Base-by-base conservation (phyloP, 1,139 yeast genomes). In the Hemisphaericaspora xylofermentans region DNA sequence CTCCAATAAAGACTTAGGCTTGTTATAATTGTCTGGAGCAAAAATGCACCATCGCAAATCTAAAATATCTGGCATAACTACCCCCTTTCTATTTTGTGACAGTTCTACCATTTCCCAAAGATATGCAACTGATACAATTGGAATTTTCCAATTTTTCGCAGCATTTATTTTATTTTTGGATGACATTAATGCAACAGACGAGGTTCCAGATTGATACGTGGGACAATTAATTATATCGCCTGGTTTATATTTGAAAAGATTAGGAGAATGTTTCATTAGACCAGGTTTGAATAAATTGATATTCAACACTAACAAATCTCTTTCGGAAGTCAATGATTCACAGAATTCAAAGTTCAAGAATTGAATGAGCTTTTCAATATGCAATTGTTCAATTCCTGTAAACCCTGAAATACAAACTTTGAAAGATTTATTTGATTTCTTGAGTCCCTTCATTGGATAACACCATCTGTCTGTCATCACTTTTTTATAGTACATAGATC, bases 311-410 rank as follows among this genome's bases (percentile, higher is more conserved):
- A 89, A 63, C 14, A 88, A 52, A 55, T 87, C 89, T 30, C 88
- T 68, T 9, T 73, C 65, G 15, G 74, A 61, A 6, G 79, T 76
- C 42, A 89, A 66, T 3, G 76, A 68, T 3, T 76, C 76, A 48
- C 75, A 63, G 46, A 76, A 63, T 40, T 69, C 61, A 58, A 82
- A 70, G 10, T 87, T 68, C 62, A 81, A 51, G n/a, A 68, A 58
- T 28, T 64, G 54, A 10, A 88, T 67, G 39, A 91, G 66, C 52
- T 85, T 84, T 14, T 77, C 80, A 8, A 88, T 54, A 61, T 91
- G 98, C 33, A 88, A 64, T 22, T 83, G 66, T 57, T 91, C 97
- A 14, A 88, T 80, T 0, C 96, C 97, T 10, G 80, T 74, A 54
- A 86, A 91, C 5, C 98, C 98, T 1, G 94, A 78, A 1, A 87